Base-by-base conservation (phyloP, 495 filamentous ascomycete species). In the Thermothielavioides terrestris region DNA sequence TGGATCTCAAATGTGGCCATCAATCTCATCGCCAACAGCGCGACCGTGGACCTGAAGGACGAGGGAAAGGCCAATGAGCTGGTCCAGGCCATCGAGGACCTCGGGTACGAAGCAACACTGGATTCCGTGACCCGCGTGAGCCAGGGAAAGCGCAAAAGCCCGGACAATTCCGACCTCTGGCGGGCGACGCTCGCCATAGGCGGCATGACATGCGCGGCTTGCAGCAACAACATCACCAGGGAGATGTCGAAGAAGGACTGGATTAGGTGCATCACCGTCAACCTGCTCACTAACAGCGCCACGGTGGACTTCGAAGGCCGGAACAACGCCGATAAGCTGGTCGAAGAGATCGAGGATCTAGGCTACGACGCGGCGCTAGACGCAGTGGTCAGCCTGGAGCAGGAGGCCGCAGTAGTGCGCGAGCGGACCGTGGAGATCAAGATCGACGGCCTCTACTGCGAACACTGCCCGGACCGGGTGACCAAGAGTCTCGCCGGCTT, bases 371-470 rank as follows among this genome's bases (percentile, higher is more conserved):
- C 80, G 35, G 70, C 73, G 2, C 64, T 92, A 18, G 81, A 80
- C 44, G 66, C 62, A 17, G 61, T 84, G 7, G 56, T 55, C 21
- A 59, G 55, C 41, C 49, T 64, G 20, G 26, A 37, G 30, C 46
- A 52, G 28, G 54, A 65, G 26, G 43, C 57, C 38, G 27, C 48
- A 7, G 53, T 46, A 23, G 48, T 54, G 12, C 60, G 62, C 14
- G 62, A 74, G 20, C 72, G 89, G 48, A 79, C 78, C 4, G 72
- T 90, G 7, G 67, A 73, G 41, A 81, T 95, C 52, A 72, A 55
- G 27, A 75, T 97, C 34, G 77, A 86, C 34, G 91, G 92, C 34
- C 89, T 96, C 77, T 91, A 84, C 67, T 96, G 91, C 67, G 75
- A 80, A 31, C 84, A 90, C 61, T 96, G 92, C 57, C 84, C 90